Base-by-base conservation (phyloP, 495 filamentous ascomycete species). In the Parachaetomium inaequale region DNA sequence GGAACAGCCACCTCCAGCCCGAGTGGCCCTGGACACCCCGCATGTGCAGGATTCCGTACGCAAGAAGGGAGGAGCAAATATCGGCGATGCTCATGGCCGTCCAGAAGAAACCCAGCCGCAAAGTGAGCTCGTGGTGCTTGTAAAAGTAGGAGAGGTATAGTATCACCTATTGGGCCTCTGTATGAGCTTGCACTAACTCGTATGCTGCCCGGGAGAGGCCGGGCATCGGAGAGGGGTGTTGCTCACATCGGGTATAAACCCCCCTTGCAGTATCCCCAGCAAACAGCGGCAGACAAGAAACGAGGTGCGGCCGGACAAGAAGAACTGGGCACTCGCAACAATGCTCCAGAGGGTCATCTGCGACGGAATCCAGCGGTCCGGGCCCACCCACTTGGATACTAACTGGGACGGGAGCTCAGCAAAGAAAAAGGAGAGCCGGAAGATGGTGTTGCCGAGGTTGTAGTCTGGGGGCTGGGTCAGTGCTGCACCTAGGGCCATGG, bases 301-400 rank as follows among this genome's bases (percentile, higher is more conserved):
- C 0, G 84, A 83, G 0, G 70, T 66, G n/a, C 80, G 76, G 1
- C 85, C 84, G 38, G 71, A 79, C 8, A 95, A 68, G 59, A 85
- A 86, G 12, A 88, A 84, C 72, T 93, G 89, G 45, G 77, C 81
- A 25, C 78, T 75, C 0, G 89, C 88, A 34, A 93, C 84, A 10
- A 92, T 63, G 67, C 86, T 89, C 88, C 91, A 95, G 4, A 81
- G 78, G 1, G 91, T 75, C 83, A 93, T 93, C 66, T 93, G 90
- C 29, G 87, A 75, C 0, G 91, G 90, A 55, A 96, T 93, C 89
- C 91, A 95, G 32, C 84, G 81, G 70, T 95, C 91, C 0, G 91
- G 90, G 0, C 92, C 92, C 31, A 94, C 61, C 74, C 83, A 87
- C 67, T 94, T 93, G 19, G 83, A 85, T 10, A 93, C 72, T 2